Evolutionary conservation across 2,329 filamentous ascomycete genomes (phyloP), one percentile per base, ranked within the genome.

Genomic region (Penicillium vulpinum): DNA sequence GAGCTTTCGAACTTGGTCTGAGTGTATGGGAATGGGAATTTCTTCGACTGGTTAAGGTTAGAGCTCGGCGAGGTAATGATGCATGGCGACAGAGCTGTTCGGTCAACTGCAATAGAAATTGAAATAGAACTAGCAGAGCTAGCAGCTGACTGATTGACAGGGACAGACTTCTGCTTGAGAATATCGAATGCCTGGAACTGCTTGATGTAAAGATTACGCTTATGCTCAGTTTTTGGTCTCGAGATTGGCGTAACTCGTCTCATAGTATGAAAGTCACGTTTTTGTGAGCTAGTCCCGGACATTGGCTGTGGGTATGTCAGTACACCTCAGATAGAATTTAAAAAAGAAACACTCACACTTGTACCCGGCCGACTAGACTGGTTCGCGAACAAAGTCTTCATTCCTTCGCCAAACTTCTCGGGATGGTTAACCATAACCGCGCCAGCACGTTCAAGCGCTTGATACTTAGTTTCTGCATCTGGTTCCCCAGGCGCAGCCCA

Each of bases 361-460:
- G 59, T 38, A 6, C 55, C 56, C 11, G 61, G 58, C 13, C 57
- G 57, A 69, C 56, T 76, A 62, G 61, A 75, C n/a, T 67, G 68
- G 15, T 63, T 74, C 16, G 71, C 73, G 4, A 92, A 75, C 15
- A 89, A 76, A 3, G 76, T 75, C 70, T 86, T 88, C 80, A 92
- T 85, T 0, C 84, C 83, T 21, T 81, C 77, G 0, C 90, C 90
- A 59, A 93, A 89, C 60, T 89, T 86, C 47, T 89, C 87, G 0
- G 90, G 90, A 67, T 92, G 89, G 58, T 89, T 85, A 3, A 92
- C 86, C 73, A 92, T 85, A 0, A 82, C 83, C 0, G 84, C 88
- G 2, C 88, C 88, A 13, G 83, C 88, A 54, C 81, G 77, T 68
- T 86, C 77, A n/a, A 93, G 78, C 2, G 85, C 82, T 40, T 80